A percentile compares a stretch with the other conserved stretches of the same genome.
phyloP scores from a whole-genome alignment of 108 stramenopile genomes.

The Stephanodiscus triporus region DNA sequence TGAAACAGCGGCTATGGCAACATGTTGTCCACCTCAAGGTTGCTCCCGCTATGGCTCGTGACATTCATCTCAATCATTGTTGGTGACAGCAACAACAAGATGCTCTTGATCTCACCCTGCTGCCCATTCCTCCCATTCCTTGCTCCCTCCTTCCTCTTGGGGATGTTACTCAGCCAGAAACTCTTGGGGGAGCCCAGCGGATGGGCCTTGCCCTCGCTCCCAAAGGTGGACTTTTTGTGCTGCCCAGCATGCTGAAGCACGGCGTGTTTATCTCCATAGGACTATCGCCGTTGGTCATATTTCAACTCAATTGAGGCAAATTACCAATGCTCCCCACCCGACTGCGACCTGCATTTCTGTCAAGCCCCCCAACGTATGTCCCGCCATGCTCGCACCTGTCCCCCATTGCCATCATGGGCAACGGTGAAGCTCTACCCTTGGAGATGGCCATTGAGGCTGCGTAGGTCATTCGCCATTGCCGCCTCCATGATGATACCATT shows the following conservation, averaged over 20 bases:
- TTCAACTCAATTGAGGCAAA: constrained; percentile 75
- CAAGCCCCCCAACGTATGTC: constrained; percentile 10
- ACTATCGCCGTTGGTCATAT: constrained; percentile 52
- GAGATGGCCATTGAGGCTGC: constrained; percentile 67
- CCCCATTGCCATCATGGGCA: constrained; percentile 58
- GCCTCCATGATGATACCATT: constrained; percentile 47
- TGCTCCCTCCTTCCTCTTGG: constrained; percentile 31
- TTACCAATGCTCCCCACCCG: neutral
- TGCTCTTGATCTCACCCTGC: constrained; percentile 42
- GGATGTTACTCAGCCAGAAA: constrained; percentile 46
- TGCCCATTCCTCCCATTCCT: constrained; percentile 40
- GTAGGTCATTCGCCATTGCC: constrained; percentile 67
- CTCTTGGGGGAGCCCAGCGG: constrained; percentile 47
- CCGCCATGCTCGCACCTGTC: constrained; percentile 27
- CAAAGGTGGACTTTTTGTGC: constrained; percentile 32
- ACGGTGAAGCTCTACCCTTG: constrained; percentile 78
- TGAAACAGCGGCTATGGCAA: constrained; percentile 76
- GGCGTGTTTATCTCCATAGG: constrained; percentile 29
- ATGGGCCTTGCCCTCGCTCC: constrained; percentile 4
- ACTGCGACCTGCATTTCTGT: neutral
- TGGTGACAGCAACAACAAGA: constrained; percentile 70
- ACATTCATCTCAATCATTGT: constrained; percentile 37
- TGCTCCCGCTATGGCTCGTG: constrained; percentile 41
- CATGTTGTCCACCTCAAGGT: neutral
- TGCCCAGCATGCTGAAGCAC: constrained; percentile 45